Base-by-base conservation (phyloP, 495 filamentous ascomycete species). In the Xylaria grammica region DNA sequence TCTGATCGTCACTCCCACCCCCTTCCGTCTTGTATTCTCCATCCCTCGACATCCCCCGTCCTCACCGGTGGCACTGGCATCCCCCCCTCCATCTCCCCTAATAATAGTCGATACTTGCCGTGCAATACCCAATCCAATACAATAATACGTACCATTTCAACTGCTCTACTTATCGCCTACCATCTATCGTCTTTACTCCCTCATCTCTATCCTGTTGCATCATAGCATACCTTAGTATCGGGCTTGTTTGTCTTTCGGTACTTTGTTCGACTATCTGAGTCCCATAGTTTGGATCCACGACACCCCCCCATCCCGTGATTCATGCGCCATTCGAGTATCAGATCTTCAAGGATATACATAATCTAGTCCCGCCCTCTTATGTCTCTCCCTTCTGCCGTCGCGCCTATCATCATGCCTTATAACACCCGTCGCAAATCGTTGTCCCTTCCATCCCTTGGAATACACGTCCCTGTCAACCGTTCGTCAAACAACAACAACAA, bases 401-500 rank as follows among this genome's bases (percentile, higher is more conserved):
- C 60, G 52, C 48, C 44, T 54, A 65, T 52, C 67, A 86, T 65
- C 69, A 97, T 96, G 93, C 92, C 93, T 66, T 97, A 97, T 85
- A 97, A 99, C 78, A 99, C 95, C 65, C 90, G 95, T 79, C 89
- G 95, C 77, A 99, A 98, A 81, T 97, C 93, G 73, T 79, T 99
- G 72, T 99, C 95, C 32, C 83, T 99, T 67, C 91, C 93, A 22
- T 94, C 92, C 63, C 85, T 98, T 67, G 95, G 95, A 74, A 97
- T 98, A 66, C 92, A 94, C 70, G 79, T 99, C 51, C 95, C 93
- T 52, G 78, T 80, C 30, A 77, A 82, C 63, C 73, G 72, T 48
- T 67, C 70, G 6, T 70, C 69, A 24, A 36, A 52, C 4, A 58
- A 46, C 29, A 19, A 26, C 40, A 59, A 46, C 59, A 50, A 42